phyloP scores from a whole-genome alignment of 1,284 basidiomycete species.

The Peniophora sp. region DNA sequence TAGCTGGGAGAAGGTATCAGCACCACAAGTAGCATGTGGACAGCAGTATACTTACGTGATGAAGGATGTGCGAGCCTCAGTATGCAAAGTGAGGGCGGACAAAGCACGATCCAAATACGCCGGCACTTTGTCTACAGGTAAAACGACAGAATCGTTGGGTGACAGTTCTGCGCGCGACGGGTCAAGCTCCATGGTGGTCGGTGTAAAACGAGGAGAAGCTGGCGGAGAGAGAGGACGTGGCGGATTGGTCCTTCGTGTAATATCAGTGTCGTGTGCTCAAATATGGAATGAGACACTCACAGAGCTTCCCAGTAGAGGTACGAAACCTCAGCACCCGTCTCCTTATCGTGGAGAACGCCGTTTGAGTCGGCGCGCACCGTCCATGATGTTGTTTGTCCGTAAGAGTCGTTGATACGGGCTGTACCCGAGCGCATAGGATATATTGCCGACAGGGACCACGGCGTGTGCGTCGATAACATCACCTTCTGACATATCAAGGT shows the following conservation, averaged over 20 bases:
- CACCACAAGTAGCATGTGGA: neutral
- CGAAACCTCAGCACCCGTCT: slow-evolving; percentile 14
- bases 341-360: slow-evolving; percentile 18
- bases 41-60: slow-evolving; percentile 21
- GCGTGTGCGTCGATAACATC: neutral
- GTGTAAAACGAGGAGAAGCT: slow-evolving; percentile 1
- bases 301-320: slow-evolving; percentile 29
- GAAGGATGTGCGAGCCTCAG: slow-evolving; percentile 34
- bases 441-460: slow-evolving; percentile 17
- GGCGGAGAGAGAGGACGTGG: neutral
- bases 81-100: slow-evolving; percentile 26
- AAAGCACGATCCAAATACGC: slow-evolving; percentile 28
- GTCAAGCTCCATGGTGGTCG: slow-evolving; percentile 5
- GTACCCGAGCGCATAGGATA: slow-evolving; percentile 11
- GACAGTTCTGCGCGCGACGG: slow-evolving; percentile 4
- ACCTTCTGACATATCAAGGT: no score
- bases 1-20: slow-evolving; percentile 15
- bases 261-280: no score
- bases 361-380: slow-evolving; percentile 16
- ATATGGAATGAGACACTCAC: slow-evolving; percentile 1
- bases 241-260: neutral
- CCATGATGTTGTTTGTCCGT: slow-evolving; percentile 17
- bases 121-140: slow-evolving; percentile 19
- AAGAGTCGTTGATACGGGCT: neutral
- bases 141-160: slow-evolving; percentile 19